Evolutionary conservation across 441 rosid genomes (phyloP).

Genomic region (Eugenia klotzschiana): DNA sequence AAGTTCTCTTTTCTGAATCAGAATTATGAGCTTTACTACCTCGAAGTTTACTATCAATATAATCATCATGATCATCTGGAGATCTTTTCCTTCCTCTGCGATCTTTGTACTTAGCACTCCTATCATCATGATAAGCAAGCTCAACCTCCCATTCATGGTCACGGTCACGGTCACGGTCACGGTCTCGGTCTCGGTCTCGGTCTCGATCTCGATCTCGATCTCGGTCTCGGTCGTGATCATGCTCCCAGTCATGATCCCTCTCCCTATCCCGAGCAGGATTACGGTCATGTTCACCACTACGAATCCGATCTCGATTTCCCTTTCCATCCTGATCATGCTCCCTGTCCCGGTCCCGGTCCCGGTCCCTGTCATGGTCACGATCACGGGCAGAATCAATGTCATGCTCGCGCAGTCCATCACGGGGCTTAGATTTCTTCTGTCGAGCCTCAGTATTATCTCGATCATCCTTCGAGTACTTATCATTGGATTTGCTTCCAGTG

Average conservation of each 20-base stretch:
- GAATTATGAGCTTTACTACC: constrained; percentile 17
- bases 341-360: constrained; percentile 26
- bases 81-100: constrained; percentile 61
- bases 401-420: constrained; percentile 24
- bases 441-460: constrained; percentile 30
- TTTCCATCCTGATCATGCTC: constrained; percentile 33
- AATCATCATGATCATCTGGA: constrained; percentile 55
- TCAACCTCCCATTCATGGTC: background rate
- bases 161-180: constrained; percentile 10
- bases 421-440: constrained; percentile 41
- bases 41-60: constrained; percentile 36
- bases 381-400: constrained; percentile 18
- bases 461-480: constrained; percentile 42
- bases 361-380: constrained; percentile 18
- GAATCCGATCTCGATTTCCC: constrained; percentile 24
- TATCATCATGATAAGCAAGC: constrained; percentile 8
- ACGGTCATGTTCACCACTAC: background rate
- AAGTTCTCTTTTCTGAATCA: constrained; percentile 34
- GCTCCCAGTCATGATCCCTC: constrained; percentile 5
- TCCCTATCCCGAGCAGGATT: constrained; percentile 5
- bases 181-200: constrained; percentile 18
- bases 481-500: constrained; percentile 37
- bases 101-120: constrained; percentile 44
- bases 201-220: constrained; percentile 17
- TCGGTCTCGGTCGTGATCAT: constrained; percentile 13